Evolutionary conservation across 371 early-diverging fungal species (phyloP).

Genomic region (Lichtheimia ramosa): DNA sequence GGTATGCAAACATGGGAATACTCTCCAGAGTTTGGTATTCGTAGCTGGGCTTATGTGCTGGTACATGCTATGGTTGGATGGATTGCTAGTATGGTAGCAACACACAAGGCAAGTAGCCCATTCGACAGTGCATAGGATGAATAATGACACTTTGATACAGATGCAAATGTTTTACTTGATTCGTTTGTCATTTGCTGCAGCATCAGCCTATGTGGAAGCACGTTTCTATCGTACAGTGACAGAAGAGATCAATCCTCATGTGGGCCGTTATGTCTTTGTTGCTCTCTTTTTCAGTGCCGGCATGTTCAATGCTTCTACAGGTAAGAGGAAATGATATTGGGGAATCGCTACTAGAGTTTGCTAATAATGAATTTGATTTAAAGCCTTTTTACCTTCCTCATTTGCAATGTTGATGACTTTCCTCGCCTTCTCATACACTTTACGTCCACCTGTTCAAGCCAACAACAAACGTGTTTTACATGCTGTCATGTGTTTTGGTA

Average conservation of each 20-base stretch:
- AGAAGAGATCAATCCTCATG: constrained; percentile 61
- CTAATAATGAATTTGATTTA: neutral
- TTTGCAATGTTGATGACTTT: constrained; percentile 89
- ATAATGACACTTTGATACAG: constrained; percentile 26
- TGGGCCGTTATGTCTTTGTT: constrained; percentile 69
- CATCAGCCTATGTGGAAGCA: constrained; percentile 74
- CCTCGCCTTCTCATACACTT: constrained; percentile 70
- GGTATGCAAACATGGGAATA: constrained; percentile 98
- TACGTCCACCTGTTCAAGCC: constrained; percentile 51
- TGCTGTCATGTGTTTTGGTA: constrained; percentile 61
- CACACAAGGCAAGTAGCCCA: constrained; percentile 47
- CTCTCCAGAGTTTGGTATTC: constrained; percentile 83
- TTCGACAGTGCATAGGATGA: neutral
- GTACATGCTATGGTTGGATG: constrained; percentile 57
- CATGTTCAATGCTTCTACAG: constrained; percentile 80
- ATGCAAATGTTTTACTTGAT: constrained; percentile 76
- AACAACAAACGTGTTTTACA: constrained; percentile 49
- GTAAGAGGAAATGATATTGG: constrained; percentile 32
- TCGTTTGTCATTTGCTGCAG: constrained; percentile 63
- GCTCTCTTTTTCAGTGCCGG: constrained; percentile 76
- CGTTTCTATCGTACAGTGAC: constrained; percentile 68
- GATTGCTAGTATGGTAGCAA: constrained; percentile 43
- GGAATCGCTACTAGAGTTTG: too few relatives aligned
- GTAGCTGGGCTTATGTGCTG: constrained; percentile 84
- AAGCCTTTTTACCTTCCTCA: constrained; percentile 87